Evolutionary conservation across 2,329 filamentous ascomycete genomes (phyloP), one percentile per base, ranked within the genome.

Genomic region (Mycosphaerelloides madeirae): DNA sequence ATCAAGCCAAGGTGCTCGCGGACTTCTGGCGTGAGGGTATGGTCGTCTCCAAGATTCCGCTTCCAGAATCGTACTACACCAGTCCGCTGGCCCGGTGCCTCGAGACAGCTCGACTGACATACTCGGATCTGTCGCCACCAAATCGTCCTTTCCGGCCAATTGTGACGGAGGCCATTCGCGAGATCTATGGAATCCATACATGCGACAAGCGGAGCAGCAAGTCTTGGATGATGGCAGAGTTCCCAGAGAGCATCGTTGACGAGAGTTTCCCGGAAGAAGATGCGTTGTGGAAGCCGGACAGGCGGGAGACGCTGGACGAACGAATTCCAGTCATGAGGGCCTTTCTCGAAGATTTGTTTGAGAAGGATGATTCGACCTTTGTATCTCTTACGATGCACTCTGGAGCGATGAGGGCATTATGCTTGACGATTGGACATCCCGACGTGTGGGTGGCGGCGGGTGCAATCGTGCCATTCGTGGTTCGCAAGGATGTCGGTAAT

Each of bases 111-210:
- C 72, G 77, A 41, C 62, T 80, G 18, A 84, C 81, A 1, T 86
- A 83, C 56, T 59, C 61, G 2, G 70, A 65, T 9, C 69, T 85
- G 2, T 54, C 67, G 1, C 78, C 79, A 1, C 58, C 60, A 6
- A 60, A 68, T 3, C 60, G 62, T 6, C 74, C 73, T 0, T 85
- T 84, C 52, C 61, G 63, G 1, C 82, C 81, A 0, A 67, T 68
- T 1, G 66, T 86, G 46, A 85, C 84, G 62, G 83, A 69, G 67
- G 60, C 74, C 29, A 69, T 86, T 51, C 73, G 83, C 25, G 83
- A 87, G 63, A 76, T 77, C 2, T 78, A 85, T 43, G 79, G 75
- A 42, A 76, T 80, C 31, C 83, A 85, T 58, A 84, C 81, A 0
- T 87, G 83, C 59, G 80, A 87, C 63, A 72, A 76, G 16, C 72